phyloP scores from a whole-genome alignment of 768 basidiomycete genomes.

The Calocera cornea region DNA sequence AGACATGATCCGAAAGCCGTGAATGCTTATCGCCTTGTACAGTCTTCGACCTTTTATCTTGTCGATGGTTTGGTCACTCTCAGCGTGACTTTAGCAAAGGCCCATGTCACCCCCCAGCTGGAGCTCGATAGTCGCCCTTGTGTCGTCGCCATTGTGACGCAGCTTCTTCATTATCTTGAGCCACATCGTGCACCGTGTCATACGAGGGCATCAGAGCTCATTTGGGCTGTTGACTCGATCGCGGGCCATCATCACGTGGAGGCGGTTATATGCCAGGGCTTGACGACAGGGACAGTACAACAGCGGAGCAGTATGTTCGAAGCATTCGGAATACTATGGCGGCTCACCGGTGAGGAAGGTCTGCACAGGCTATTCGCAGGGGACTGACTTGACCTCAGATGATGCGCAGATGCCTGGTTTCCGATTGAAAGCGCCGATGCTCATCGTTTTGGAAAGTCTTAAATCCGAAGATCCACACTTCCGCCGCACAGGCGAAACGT shows the following conservation, averaged over 20 bases:
- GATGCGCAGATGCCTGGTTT: constrained; percentile 72
- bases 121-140: constrained; percentile 41
- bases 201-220: constrained; percentile 59
- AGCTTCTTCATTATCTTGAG: constrained; percentile 63
- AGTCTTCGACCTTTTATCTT: constrained; percentile 52
- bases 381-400: constrained; percentile 35
- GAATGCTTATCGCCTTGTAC: constrained; percentile 9
- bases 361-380: not conserved
- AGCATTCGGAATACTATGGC: constrained; percentile 87
- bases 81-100: constrained; percentile 41
- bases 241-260: constrained; percentile 53
- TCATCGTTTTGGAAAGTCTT: constrained; percentile 72
- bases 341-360: constrained; percentile 54
- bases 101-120: constrained; percentile 39
- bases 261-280: constrained; percentile 58
- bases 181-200: constrained; percentile 59
- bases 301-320: constrained; percentile 52
- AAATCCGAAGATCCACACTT: constrained; percentile 60
- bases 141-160: constrained; percentile 46
- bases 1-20: constrained; percentile 5
- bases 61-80: constrained; percentile 51
- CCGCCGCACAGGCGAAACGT: constrained; percentile 77
- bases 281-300: constrained; percentile 41
- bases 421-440: constrained; percentile 69
- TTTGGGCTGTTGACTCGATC: constrained; percentile 63